Percentiles rank a stretch among this genome's conserved stretches.
Evolutionary conservation across 2,329 filamentous ascomycete genomes (phyloP).

Genomic region (Exophiala oligosperma): DNA sequence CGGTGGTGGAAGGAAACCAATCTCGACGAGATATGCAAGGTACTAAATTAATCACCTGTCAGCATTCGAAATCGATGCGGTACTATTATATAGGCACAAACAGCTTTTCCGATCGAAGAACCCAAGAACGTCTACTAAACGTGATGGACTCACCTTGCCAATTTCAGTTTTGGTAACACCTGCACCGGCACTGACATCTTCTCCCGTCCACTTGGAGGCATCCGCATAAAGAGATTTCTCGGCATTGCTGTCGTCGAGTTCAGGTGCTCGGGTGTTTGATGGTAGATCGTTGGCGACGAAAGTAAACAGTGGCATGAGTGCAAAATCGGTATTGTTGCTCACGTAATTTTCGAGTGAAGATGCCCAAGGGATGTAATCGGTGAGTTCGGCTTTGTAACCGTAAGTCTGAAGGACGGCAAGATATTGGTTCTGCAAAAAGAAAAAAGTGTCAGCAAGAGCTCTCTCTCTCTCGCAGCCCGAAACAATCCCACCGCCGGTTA

Average conservation of each 20-base stretch:
- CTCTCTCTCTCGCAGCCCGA: background rate
- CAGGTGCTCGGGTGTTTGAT: conserved; percentile 67
- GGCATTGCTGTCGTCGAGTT: conserved; percentile 73
- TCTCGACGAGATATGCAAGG: conserved; percentile 61
- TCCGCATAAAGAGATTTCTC: conserved; percentile 64
- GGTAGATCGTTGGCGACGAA: conserved; percentile 72
- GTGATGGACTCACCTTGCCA: conserved; percentile 37
- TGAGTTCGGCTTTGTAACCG: conserved; percentile 68
- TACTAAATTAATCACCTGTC: conserved; percentile 43
- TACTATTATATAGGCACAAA: too few species aligned
- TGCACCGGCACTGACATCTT: conserved; percentile 57
- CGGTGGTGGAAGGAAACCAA: conserved; percentile 61
- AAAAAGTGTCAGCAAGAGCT: too few species aligned
- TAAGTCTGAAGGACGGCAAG: conserved; percentile 69
- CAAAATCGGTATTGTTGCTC: conserved; percentile 61
- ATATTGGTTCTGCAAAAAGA: conserved; percentile 59
- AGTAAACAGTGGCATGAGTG: conserved; percentile 73
- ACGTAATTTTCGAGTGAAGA: conserved; percentile 68
- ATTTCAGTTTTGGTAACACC: conserved; percentile 62
- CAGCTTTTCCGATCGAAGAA: too few species aligned
- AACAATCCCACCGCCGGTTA: background rate
- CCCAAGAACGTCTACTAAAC: too few species aligned
- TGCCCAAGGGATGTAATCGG: conserved; percentile 70
- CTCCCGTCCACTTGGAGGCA: conserved; percentile 54
- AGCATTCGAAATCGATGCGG: too few species aligned